Conservation (phyloP, 2,329 filamentous ascomycete species). For the Hirsutella rhossiliensis region DNA sequence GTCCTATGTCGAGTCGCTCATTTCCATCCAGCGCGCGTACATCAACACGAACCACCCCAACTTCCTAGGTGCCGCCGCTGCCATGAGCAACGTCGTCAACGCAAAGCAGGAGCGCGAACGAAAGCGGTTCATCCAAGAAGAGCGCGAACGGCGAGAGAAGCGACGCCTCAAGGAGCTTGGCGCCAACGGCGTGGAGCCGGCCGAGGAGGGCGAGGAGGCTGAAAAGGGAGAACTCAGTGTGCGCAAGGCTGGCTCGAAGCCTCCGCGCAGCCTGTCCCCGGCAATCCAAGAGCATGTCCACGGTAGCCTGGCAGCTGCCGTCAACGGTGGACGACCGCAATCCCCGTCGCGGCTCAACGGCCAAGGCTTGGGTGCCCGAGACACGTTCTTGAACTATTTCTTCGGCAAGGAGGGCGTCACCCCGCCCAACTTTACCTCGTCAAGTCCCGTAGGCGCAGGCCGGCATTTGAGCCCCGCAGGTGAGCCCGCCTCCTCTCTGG, state of each 20-base stretch:
- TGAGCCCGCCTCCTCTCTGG: slow-evolving; percentile 75
- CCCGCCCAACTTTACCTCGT: slow-evolving; percentile 26
- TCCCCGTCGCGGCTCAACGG: slow-evolving; percentile 44
- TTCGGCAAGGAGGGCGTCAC: slow-evolving; percentile 81
- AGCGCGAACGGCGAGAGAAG: slow-evolving; percentile 75
- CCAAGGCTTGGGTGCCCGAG: slow-evolving; percentile 53
- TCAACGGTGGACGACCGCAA: slow-evolving; percentile 44
- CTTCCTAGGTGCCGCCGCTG: slow-evolving; percentile 89
- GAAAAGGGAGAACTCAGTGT: slow-evolving; percentile 42
- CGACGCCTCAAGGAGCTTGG: slow-evolving; percentile 74
- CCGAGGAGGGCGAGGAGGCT: slow-evolving; percentile 51
- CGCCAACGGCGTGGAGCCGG: slow-evolving; percentile 62
- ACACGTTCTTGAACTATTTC: slow-evolving; percentile 97
- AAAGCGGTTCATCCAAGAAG: slow-evolving; percentile 66
- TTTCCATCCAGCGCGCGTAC: slow-evolving; percentile 93
- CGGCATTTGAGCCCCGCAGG: slow-evolving; percentile 68
- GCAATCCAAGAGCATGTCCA: slow-evolving; percentile 57
- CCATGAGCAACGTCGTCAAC: slow-evolving; percentile 93
- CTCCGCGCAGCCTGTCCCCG: slow-evolving; percentile 72
- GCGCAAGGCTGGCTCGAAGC: slow-evolving; percentile 20
- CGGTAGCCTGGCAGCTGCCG: slow-evolving; percentile 46
- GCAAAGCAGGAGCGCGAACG: slow-evolving; percentile 92
- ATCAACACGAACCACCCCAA: slow-evolving; percentile 99
- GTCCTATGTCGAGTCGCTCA: slow-evolving; percentile 87
- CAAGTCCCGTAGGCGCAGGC: slow-evolving; percentile 13